Percentiles rank a stretch among this genome's conserved stretches.
phyloP scores from a whole-genome alignment of 1,139 yeast genomes.

The Hansenula anomala region DNA sequence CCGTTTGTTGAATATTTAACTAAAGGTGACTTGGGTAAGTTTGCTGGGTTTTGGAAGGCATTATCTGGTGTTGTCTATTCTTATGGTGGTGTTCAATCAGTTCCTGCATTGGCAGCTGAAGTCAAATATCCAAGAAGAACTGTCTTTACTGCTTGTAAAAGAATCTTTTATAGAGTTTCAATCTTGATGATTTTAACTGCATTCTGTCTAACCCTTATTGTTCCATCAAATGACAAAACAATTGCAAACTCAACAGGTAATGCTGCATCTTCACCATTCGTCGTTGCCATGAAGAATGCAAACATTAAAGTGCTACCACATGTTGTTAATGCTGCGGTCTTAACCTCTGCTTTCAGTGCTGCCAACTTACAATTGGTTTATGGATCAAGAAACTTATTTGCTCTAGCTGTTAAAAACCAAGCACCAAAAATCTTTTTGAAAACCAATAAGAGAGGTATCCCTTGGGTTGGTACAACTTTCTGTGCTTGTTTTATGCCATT shows the following conservation, averaged over 20 bases:
- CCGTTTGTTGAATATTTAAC: constrained; percentile 46
- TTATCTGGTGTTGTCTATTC: constrained; percentile 34
- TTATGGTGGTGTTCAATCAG: constrained; percentile 44
- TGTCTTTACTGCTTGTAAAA: constrained; percentile 41
- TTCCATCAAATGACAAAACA: constrained; percentile 37
- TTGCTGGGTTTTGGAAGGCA: constrained; percentile 39
- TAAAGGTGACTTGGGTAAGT: constrained; percentile 45
- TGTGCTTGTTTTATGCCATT: constrained; percentile 29
- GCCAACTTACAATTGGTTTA: constrained; percentile 40
- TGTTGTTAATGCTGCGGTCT: constrained; percentile 44
- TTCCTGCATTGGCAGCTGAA: constrained; percentile 44
- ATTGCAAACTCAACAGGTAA: constrained; percentile 39
- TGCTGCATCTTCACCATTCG: constrained; percentile 51
- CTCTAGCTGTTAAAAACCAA: constrained; percentile 42
- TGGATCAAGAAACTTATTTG: constrained; percentile 39
- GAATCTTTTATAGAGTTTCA: constrained; percentile 41
- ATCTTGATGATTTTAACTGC: constrained; percentile 39
- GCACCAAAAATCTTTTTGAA: constrained; percentile 43
- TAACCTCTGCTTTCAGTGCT: constrained; percentile 50
- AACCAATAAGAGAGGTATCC: constrained; percentile 40
- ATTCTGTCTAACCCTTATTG: constrained; percentile 41
- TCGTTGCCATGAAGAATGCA: constrained; percentile 46
- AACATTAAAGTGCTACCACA: constrained; percentile 45
- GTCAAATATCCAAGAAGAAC: constrained; percentile 43
- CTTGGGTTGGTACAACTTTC: constrained; percentile 33